Evolutionary conservation across 2,329 filamentous ascomycete genomes (phyloP).

Genomic region (Chaetomium sp.): DNA sequence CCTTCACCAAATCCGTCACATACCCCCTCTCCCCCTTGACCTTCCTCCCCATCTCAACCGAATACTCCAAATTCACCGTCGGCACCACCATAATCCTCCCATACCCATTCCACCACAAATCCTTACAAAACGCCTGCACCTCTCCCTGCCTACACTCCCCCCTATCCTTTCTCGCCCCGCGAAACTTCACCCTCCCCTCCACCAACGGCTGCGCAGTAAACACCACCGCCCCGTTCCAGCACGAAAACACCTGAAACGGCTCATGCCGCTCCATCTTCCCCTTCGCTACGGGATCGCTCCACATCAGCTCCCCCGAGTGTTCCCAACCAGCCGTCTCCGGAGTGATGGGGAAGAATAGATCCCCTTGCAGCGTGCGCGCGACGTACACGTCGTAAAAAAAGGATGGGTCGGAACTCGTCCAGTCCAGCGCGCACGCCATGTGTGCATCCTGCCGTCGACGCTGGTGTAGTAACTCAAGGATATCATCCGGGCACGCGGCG

Average conservation of each 20-base stretch:
- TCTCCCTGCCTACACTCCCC: conserved; percentile 50
- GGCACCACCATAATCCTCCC: conserved; percentile 51
- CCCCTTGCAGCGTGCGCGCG: conserved; percentile 44
- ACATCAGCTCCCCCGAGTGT: conserved; percentile 44
- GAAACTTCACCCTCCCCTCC: conserved; percentile 38
- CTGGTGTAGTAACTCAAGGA: conserved; percentile 50
- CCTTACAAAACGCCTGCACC: conserved; percentile 50
- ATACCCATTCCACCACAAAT: conserved; percentile 45
- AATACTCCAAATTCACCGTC: conserved; percentile 49
- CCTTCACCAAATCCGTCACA: conserved; percentile 24
- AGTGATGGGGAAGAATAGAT: conserved; percentile 49
- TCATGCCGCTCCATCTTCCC: conserved; percentile 29
- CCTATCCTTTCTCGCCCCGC: conserved; percentile 25
- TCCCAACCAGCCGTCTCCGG: conserved; percentile 41
- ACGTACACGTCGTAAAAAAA: conserved; percentile 53
- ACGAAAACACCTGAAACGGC: conserved; percentile 54
- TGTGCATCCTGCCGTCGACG: conserved; percentile 39
- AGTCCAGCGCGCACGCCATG: conserved; percentile 55
- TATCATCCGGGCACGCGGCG: conserved; percentile 45
- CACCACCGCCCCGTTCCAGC: conserved; percentile 52
- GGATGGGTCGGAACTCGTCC: conserved; percentile 41
- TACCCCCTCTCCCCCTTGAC: conserved; percentile 48
- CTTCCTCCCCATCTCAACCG: conserved; percentile 35
- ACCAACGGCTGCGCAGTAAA: conserved; percentile 41
- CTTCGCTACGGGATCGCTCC: conserved; percentile 36